Base-by-base conservation (phyloP, 352 stramenopile species). In the Globisporangium heterothallicum region DNA sequence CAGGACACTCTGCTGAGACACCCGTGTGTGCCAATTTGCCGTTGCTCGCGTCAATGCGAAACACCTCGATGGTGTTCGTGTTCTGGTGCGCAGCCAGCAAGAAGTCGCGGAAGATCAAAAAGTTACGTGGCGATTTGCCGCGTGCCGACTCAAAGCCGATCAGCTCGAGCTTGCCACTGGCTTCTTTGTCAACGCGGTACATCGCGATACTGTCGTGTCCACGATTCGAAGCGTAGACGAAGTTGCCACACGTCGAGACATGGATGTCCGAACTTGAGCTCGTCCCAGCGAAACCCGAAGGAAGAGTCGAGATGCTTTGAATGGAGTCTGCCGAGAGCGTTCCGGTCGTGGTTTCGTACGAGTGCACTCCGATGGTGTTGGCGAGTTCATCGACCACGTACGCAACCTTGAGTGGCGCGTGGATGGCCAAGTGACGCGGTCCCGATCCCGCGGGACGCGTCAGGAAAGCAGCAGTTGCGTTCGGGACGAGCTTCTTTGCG, bases 381-480 rank as follows among this genome's bases (percentile, higher is more conserved):
- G 70, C 65, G 16, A 94, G 66, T 50, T 94, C 83, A 41, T 75
- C 65, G 22, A 86, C 56, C n/a, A 94, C 74, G 60, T 91, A 94
- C 25, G 58, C 78, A 6, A 87, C 60, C 6, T 69, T 52, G 10
- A 75, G 56, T 19, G 64, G 61, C 22, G 65, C 32, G 22, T 84
- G 81, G 14, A 94, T 59, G n/a, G 72, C 78, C 14, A 94, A 66
- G 65, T 94, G 83, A 19, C 80, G 78, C 1, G 83, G 83, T 0
- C 83, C 83, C 12, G 66, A 75, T 32, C 72, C 83, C 1, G 72
- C 41, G 1, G 73, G 67, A 25, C 74, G 57, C 22, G 58, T 55
- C 22, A 78, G 60, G 50, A 84, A 81, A 34, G 63, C 58, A 32
- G 61, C 54, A 2, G 68, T 30, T 12, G 64, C 19, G 40, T 71